phyloP scores from a whole-genome alignment of 257 asterid species.

The Coffea canephora region DNA sequence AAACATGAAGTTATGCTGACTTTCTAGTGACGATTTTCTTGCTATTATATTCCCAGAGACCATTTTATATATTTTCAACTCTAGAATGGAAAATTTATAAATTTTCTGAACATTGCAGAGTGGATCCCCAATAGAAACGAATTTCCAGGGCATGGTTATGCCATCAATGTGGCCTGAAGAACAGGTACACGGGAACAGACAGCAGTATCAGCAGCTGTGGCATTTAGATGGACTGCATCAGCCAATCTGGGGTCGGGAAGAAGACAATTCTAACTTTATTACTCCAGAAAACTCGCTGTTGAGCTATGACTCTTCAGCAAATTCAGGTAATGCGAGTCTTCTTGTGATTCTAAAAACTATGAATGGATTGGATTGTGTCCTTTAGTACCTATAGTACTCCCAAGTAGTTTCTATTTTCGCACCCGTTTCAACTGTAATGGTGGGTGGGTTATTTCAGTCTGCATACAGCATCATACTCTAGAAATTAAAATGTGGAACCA shows the following conservation, averaged over 20 bases:
- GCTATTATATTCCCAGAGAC: background rate
- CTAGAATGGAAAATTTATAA: background rate
- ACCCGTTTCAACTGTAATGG: background rate
- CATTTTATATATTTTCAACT: no score
- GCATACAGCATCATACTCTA: background rate
- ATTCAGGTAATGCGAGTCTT: constrained; percentile 49
- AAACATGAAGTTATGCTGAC: background rate
- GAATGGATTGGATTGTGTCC: no score
- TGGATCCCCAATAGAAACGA: constrained; percentile 49
- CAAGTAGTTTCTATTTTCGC: background rate
- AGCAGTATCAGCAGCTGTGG: constrained; percentile 62
- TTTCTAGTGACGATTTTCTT: background rate
- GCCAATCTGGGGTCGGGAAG: constrained; percentile 52
- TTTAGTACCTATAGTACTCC: no score
- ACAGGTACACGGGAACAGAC: constrained; percentile 54
- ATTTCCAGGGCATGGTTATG: constrained; percentile 44
- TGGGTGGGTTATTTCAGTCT: background rate
- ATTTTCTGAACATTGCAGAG: constrained; percentile 34
- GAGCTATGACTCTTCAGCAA: constrained; percentile 64
- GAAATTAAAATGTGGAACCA: background rate
- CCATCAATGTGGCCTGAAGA: constrained; percentile 63
- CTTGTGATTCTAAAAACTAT: background rate
- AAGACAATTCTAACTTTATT: constrained; percentile 52
- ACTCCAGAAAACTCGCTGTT: constrained; percentile 57
- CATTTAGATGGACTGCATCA: constrained; percentile 55